Percentiles rank a stretch among this genome's conserved stretches.
These are phyloP conservation scores for Penstemon barbatus DNA, from an alignment of 257 asterid species.

Conservation along the genomic window DNA sequence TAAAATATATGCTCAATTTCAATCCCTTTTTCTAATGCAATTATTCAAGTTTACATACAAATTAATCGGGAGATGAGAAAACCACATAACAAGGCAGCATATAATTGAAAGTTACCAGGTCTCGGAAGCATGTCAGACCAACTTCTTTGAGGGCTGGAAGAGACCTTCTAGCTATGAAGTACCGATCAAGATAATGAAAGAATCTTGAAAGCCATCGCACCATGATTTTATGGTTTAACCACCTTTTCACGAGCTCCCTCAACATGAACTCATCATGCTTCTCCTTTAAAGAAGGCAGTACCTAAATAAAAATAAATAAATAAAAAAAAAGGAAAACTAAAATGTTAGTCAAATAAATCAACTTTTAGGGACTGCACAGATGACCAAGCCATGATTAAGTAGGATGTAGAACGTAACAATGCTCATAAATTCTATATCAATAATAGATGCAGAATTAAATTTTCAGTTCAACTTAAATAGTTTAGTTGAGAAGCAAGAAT, in stretches of 20 bases:
- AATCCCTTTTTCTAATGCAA: neutral
- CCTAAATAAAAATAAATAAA: slow-evolving; percentile 51
- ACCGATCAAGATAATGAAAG: slow-evolving; percentile 91
- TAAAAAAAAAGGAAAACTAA: neutral
- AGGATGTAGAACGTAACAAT: too few relatives aligned
- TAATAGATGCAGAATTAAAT: too few relatives aligned
- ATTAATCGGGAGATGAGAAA: slow-evolving; percentile 1
- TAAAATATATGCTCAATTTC: neutral
- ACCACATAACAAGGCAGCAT: slow-evolving; percentile 5
- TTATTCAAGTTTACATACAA: neutral
- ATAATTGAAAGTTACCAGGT: slow-evolving; percentile 53
- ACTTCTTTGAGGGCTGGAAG: slow-evolving; percentile 92
- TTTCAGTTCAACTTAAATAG: too few relatives aligned
- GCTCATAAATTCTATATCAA: too few relatives aligned
- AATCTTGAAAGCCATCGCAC: slow-evolving; percentile 97
- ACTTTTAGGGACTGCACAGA: neutral
- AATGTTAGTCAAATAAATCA: slow-evolving; percentile 13
- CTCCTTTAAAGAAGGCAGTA: slow-evolving; percentile 76
- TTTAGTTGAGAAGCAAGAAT: too few relatives aligned
- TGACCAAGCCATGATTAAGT: neutral
- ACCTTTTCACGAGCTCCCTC: slow-evolving; percentile 91
- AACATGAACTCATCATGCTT: slow-evolving; percentile 94
- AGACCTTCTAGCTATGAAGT: slow-evolving; percentile 94
- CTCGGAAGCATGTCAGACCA: slow-evolving; percentile 91
- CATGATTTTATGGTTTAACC: slow-evolving; percentile 95